Percentiles rank a stretch among this genome's conserved stretches.
These are phyloP conservation scores for Aspergillus sp. DNA, from an alignment of 2,329 filamentous ascomycete genomes.

Conservation along the genomic window DNA sequence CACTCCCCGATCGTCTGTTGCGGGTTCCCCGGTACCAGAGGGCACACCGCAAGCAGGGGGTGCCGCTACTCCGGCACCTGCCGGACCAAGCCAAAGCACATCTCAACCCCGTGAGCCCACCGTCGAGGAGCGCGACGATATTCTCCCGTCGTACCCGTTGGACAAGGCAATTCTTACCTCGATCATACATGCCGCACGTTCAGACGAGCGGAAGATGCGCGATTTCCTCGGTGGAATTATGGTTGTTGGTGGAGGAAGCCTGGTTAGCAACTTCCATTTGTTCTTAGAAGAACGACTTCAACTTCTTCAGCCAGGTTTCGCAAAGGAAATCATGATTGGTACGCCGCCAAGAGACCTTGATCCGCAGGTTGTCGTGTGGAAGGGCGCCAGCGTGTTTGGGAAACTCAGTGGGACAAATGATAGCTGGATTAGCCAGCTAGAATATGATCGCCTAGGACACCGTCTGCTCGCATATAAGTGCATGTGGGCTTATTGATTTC, in stretches of 20 bases:
- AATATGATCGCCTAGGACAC: constrained; percentile 83
- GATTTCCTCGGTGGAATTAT: constrained; percentile 90
- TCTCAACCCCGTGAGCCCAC: constrained; percentile 42
- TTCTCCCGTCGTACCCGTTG: constrained; percentile 78
- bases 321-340: constrained; percentile 67
- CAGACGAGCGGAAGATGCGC: constrained; percentile 88
- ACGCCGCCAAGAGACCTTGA: constrained; percentile 87
- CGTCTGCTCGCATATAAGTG: constrained; percentile 82
- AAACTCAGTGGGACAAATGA: constrained; percentile 85
- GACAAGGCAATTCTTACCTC: constrained; percentile 88
- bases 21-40: constrained; percentile 84
- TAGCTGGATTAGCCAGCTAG: constrained; percentile 84
- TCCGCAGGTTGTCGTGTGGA: constrained; percentile 96
- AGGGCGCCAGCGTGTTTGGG: constrained; percentile 94
- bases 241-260: constrained; percentile 81
- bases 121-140: constrained; percentile 68
- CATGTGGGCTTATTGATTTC: constrained; percentile 58
- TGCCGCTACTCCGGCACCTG: constrained; percentile 41
- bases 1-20: constrained; percentile 81
- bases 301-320: constrained; percentile 59
- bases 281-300: constrained; percentile 83
- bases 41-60: constrained; percentile 63
- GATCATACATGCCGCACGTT: constrained; percentile 81
- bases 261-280: constrained; percentile 75
- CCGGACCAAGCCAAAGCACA: constrained; percentile 27